These are phyloP conservation scores for Ophiosphaerella korrae DNA, from an alignment of 2,329 filamentous ascomycete species.

Conservation along the genomic window DNA sequence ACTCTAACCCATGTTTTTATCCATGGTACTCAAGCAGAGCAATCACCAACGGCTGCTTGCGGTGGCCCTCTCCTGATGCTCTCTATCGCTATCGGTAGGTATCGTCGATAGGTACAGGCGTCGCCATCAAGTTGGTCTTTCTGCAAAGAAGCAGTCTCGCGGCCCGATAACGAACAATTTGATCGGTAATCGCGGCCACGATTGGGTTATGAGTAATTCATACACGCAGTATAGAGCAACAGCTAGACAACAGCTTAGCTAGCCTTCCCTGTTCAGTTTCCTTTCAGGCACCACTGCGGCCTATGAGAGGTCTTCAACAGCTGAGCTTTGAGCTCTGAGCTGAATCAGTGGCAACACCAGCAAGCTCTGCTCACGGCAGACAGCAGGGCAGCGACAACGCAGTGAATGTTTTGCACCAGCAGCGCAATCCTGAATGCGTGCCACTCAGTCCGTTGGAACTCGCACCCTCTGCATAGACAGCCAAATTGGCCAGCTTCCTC, in stretches of 20 bases:
- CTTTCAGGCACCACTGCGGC: slow-evolving; percentile 1
- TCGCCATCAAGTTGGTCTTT: too few species aligned
- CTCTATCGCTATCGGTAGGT: too few species aligned
- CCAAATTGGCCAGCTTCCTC: background rate
- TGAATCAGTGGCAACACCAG: background rate
- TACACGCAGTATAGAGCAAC: background rate
- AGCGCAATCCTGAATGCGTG: slow-evolving; percentile 13
- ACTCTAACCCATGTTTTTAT: background rate
- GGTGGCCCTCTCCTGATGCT: too few species aligned
- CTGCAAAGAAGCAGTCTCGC: background rate
- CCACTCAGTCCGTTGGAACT: background rate
- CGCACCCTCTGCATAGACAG: background rate
- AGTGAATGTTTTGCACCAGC: slow-evolving; percentile 12
- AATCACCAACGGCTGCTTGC: too few species aligned
- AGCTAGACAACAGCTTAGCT: slow-evolving; percentile 2
- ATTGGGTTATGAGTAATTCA: slow-evolving; percentile 1
- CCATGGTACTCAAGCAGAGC: too few species aligned
- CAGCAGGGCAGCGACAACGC: too few species aligned
- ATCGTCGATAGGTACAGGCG: too few species aligned
- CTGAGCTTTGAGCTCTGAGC: slow-evolving; percentile 6
- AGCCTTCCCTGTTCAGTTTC: background rate
- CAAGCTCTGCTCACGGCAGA: background rate
- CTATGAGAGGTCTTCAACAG: slow-evolving; percentile 2
- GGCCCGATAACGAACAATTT: slow-evolving; percentile 1
- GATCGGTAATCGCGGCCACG: slow-evolving; percentile 2